Percentiles rank a stretch among this genome's conserved stretches.
Conservation (phyloP, 2,329 filamentous ascomycete species). For the Penicillium sp. region DNA sequence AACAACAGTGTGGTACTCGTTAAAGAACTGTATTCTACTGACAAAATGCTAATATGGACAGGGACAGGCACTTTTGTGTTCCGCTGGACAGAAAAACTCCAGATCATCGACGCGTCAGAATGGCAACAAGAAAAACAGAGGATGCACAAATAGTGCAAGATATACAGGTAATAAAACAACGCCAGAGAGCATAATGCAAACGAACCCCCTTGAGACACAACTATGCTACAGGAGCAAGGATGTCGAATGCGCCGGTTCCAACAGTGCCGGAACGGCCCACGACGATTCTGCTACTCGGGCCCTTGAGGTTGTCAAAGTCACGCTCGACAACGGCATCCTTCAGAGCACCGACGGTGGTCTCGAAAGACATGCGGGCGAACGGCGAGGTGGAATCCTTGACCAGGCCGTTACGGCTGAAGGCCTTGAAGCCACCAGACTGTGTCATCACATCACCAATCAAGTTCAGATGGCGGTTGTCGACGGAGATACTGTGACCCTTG, state of each 20-base stretch:
- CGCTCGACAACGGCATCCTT: conserved; percentile 88
- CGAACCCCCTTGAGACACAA: conserved; percentile 8
- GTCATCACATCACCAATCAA: conserved; percentile 98
- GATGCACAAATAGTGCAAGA: conserved; percentile 23
- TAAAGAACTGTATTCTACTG: conserved; percentile 25
- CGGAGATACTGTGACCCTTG: conserved; percentile 83
- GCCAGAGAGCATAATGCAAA: conserved; percentile 17
- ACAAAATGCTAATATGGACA: conserved; percentile 33
- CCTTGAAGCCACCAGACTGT: conserved; percentile 81
- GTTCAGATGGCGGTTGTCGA: conserved; percentile 90
- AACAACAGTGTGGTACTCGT: neutral
- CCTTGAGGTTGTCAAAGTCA: conserved; percentile 84
- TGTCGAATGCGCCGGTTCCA: conserved; percentile 90
- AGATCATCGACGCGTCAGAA: conserved; percentile 40
- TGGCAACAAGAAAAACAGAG: conserved; percentile 13
- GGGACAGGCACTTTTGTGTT: conserved; percentile 37
- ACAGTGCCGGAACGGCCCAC: conserved; percentile 79
- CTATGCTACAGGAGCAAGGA: conserved; percentile 61
- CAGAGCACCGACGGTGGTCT: conserved; percentile 92
- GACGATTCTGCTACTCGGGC: conserved; percentile 85
- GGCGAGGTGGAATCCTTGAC: conserved; percentile 77
- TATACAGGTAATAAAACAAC: conserved; percentile 28
- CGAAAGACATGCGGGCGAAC: conserved; percentile 99
- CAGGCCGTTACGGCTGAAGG: conserved; percentile 90
- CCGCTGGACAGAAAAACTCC: conserved; percentile 40